phyloP scores from a whole-genome alignment of 1,284 basidiomycete genomes.

The Inonotus obliquus region DNA sequence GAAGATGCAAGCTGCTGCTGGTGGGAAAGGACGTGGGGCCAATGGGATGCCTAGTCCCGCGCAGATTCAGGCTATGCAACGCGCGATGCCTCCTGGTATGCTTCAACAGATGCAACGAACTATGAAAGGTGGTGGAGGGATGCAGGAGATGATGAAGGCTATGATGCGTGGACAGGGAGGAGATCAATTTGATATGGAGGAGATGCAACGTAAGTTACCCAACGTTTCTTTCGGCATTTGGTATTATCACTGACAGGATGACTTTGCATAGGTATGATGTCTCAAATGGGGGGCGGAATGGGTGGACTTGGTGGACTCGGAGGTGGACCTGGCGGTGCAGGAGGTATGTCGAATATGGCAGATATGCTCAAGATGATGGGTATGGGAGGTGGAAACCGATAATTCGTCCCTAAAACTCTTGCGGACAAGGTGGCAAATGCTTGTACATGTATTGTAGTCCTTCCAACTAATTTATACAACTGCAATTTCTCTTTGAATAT shows the following conservation, averaged over 20 bases:
- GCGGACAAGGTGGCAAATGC: constrained; percentile 19
- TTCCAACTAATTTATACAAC: background rate
- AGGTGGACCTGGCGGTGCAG: constrained; percentile 21
- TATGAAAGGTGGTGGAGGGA: constrained; percentile 78
- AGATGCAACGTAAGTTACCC: constrained; percentile 69
- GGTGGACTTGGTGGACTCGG: constrained; percentile 55
- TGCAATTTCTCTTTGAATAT: background rate
- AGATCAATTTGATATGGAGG: constrained; percentile 78
- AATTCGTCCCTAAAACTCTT: constrained; percentile 20
- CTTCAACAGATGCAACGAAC: constrained; percentile 81
- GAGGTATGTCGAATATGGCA: constrained; percentile 59
- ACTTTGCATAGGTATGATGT: constrained; percentile 65
- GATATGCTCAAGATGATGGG: constrained; percentile 87
- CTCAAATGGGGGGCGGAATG: constrained; percentile 71
- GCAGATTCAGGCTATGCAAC: constrained; percentile 92
- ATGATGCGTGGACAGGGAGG: constrained; percentile 91
- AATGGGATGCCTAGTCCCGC: constrained; percentile 86
- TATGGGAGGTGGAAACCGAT: constrained; percentile 48
- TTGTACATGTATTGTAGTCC: constrained; percentile 8
- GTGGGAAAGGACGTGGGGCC: constrained; percentile 78
- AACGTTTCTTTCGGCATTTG: constrained; percentile 2
- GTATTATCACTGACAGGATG: constrained; percentile 8
- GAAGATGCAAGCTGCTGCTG: constrained; percentile 84
- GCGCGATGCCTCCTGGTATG: constrained; percentile 87
- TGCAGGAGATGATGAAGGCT: constrained; percentile 94